Evolutionary conservation across 2,329 filamentous ascomycete species (phyloP), one percentile per base, ranked within the genome.

Genomic region (Davidsoniella neocaledoniae): DNA sequence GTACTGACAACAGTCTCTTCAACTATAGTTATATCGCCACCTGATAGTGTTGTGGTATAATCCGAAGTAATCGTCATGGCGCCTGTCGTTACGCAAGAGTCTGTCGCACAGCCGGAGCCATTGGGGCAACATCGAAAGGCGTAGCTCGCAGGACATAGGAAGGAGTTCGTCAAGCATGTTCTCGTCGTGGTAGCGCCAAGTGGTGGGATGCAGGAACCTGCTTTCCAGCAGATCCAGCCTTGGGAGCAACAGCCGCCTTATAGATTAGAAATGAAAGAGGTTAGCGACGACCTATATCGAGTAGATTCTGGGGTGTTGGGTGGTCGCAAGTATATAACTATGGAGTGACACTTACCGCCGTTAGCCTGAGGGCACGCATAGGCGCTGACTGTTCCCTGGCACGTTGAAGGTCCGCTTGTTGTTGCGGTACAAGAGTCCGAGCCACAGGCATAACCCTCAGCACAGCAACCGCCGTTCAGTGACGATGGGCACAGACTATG

Each of bases 381-480:
- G 7, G 38, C 26, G 7, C 33, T 38, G 39, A 8, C n/a, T 0
- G 33, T 29, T 8, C 49, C 49, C 10, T 25, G 14, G 25, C 49
- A 51, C 39, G 40, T 51, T 21, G 44, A 38, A 5, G 33, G 14
- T 19, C 38, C 38, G 2, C 40, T 29, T 12, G 57, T 59, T 16
- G 57, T 61, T 2, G 58, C 48, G 10, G 39, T 51, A 39, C 49
- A 51, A 6, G 17, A 33, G 33, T 67, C 61, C 43, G 60, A 62
- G 2, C 61, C 70, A 58, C 73, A 77, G 4, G 61, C 61, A 56
- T 73, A 76, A 38, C 63, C 58, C 4, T 65, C 58, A 1, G 71
- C 70, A 52, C 71, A 74, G 51, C 71, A 74, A 29, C 66, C 68
- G 26, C 71, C 70, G 17, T 59, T 58, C 14, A 68, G 46, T 7